Evolutionary conservation across 805 yeast genomes (phyloP).

Genomic region (Ogataea methylovora): DNA sequence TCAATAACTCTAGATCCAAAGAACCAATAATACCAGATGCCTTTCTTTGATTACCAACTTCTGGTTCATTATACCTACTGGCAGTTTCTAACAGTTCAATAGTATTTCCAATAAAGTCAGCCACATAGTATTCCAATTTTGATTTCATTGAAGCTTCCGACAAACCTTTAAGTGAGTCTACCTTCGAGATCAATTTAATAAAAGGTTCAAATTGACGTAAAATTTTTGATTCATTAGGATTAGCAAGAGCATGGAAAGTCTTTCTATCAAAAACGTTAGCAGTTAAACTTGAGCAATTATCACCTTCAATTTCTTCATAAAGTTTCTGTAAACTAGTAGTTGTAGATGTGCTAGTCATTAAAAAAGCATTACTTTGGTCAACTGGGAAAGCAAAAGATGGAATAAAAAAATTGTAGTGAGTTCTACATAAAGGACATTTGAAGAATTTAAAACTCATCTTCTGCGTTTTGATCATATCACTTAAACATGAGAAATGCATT

Average conservation of each 20-base stretch:
- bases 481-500: slow-evolving; percentile 40
- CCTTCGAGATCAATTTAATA: slow-evolving; percentile 3
- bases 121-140: slow-evolving; percentile 12
- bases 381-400: slow-evolving; percentile 33
- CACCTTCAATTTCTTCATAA: slow-evolving; percentile 17
- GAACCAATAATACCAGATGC: slow-evolving; percentile 7
- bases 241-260: slow-evolving; percentile 16
- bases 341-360: slow-evolving; percentile 5
- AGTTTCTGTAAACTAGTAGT: too few species aligned
- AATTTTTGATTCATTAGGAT: slow-evolving; percentile 9
- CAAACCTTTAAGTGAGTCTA: slow-evolving; percentile 4
- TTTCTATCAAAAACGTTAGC: slow-evolving; percentile 20
- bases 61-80: slow-evolving; percentile 34
- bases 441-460: slow-evolving; percentile 8
- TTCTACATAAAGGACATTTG: slow-evolving; percentile 46
- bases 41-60: slow-evolving; percentile 1
- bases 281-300: slow-evolving; percentile 22
- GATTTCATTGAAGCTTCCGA: slow-evolving; percentile 12
- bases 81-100: slow-evolving; percentile 54
- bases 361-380: slow-evolving; percentile 1
- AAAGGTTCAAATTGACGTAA: background rate
- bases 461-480: slow-evolving; percentile 18
- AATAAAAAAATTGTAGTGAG: slow-evolving; percentile 34
- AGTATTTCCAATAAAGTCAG: slow-evolving; percentile 35
- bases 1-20: slow-evolving; percentile 23